A percentile compares a stretch with the other conserved stretches of the same genome.
Evolutionary conservation across 1,284 basidiomycete species (phyloP).

Genomic region (Naganishia sp.): DNA sequence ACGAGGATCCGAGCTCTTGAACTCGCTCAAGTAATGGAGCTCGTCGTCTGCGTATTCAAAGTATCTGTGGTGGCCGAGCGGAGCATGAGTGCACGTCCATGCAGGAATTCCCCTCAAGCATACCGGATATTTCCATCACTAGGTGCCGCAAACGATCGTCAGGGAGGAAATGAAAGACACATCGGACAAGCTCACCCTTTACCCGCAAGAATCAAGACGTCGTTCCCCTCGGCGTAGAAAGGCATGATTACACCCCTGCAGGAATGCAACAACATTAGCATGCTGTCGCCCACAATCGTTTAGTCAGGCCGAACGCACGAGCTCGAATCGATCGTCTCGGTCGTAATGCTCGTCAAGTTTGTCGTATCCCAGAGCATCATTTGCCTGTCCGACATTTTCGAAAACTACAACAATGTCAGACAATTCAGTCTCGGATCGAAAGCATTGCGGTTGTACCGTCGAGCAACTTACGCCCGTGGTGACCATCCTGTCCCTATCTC

Average conservation of each 20-base stretch:
- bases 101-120: not conserved
- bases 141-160: conserved; percentile 34
- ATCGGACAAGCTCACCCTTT: conserved; percentile 56
- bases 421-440: not conserved
- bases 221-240: conserved; percentile 90
- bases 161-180: conserved; percentile 31
- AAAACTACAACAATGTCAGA: conserved; percentile 60
- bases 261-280: not conserved
- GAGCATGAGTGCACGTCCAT: conserved; percentile 3
- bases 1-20: conserved; percentile 81
- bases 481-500: conserved; percentile 79
- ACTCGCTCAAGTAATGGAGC: conserved; percentile 76
- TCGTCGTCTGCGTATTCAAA: conserved; percentile 91
- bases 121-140: conserved; percentile 85
- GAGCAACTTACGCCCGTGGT: conserved; percentile 69
- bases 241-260: conserved; percentile 86
- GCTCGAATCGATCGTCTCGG: conserved; percentile 76
- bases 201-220: conserved; percentile 83
- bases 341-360: conserved; percentile 71
- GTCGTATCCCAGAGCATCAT: conserved; percentile 82
- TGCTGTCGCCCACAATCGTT: not conserved
- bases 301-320: conserved; percentile 52
- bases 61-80: conserved; percentile 56
- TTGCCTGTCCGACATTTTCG: conserved; percentile 91
- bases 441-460: too few species aligned